These are phyloP conservation scores for Erigeron philadelphicus DNA, from an alignment of 140 eudicot genomes.

Conservation along the genomic window DNA sequence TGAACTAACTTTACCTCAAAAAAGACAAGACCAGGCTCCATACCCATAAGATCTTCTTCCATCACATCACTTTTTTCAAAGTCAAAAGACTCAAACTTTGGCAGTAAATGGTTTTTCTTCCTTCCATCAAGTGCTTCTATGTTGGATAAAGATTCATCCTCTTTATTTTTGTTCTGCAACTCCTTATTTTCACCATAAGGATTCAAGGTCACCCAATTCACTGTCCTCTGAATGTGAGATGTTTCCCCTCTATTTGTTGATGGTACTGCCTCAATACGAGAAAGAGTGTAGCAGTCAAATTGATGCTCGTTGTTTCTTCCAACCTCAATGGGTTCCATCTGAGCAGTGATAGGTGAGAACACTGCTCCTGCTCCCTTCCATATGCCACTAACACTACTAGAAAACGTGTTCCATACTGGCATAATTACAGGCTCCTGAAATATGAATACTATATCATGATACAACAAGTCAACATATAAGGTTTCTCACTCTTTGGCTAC, in stretches of 20 bases:
- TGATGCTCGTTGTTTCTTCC: constrained; percentile 69
- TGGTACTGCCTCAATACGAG: constrained; percentile 63
- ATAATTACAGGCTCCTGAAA: constrained; percentile 88
- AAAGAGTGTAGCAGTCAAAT: constrained; percentile 84
- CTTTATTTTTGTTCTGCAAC: constrained; percentile 33
- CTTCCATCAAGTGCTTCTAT: constrained; percentile 33
- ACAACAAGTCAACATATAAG: constrained; percentile 3
- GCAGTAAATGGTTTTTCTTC: constrained; percentile 34
- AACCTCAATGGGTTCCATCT: constrained; percentile 79
- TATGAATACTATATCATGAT: constrained; percentile 17
- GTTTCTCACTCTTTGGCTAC: constrained; percentile 3
- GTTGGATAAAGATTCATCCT: constrained; percentile 26
- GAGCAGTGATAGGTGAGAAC: constrained; percentile 88
- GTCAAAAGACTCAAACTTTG: constrained; percentile 83
- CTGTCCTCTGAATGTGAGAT: constrained; percentile 52
- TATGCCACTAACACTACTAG: constrained; percentile 90
- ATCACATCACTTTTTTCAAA: constrained; percentile 71
- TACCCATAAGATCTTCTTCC: constrained; percentile 93
- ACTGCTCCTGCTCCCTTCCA: constrained; percentile 99
- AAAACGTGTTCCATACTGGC: constrained; percentile 85
- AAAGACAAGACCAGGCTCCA: constrained; percentile 97
- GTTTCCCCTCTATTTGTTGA: constrained; percentile 34
- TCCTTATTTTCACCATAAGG: constrained; percentile 70
- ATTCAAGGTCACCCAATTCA: constrained; percentile 88
- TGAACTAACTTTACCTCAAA: constrained; percentile 65